Conservation (phyloP, 2,329 filamentous ascomycete species). For the Escovopsis weberi region DNA sequence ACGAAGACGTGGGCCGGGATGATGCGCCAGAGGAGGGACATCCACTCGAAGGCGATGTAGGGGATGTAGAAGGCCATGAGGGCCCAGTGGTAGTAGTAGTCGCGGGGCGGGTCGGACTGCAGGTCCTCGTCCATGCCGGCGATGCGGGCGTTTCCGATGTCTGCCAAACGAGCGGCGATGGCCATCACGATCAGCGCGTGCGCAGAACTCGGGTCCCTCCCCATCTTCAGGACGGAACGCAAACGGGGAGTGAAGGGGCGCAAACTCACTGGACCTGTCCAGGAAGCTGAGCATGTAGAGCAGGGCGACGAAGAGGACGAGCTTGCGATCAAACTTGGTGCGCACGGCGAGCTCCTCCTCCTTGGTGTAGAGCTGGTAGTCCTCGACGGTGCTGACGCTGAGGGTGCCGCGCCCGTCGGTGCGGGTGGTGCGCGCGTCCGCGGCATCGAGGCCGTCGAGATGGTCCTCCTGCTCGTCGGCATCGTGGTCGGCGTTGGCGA, state of each 20-base stretch:
- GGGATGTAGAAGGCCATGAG: conserved; percentile 47
- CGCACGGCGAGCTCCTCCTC: conserved; percentile 63
- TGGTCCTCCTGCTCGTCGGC: neutral
- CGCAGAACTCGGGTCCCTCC: neutral
- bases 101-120: conserved; percentile 29
- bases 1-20: conserved; percentile 47
- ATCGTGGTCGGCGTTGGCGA: too few relatives aligned
- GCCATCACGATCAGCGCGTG: too few relatives aligned
- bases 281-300: conserved; percentile 77
- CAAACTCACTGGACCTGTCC: conserved; percentile 63
- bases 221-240: neutral
- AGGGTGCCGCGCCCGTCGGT: too few relatives aligned
- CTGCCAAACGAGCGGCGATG: conserved; percentile 21
- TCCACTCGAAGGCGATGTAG: conserved; percentile 52
- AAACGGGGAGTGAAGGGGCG: neutral
- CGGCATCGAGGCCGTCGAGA: neutral
- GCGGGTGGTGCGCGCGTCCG: too few relatives aligned
- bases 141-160: conserved; percentile 49
- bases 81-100: conserved; percentile 44
- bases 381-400: conserved; percentile 20
- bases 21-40: conserved; percentile 46
- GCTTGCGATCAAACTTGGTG: conserved; percentile 58
- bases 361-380: conserved; percentile 31
- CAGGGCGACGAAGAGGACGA: conserved; percentile 69
- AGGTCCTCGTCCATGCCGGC: conserved; percentile 50